These are phyloP conservation scores for Saccharomycopsis olivae DNA, from an alignment of 805 yeast species.

Conservation along the genomic window DNA sequence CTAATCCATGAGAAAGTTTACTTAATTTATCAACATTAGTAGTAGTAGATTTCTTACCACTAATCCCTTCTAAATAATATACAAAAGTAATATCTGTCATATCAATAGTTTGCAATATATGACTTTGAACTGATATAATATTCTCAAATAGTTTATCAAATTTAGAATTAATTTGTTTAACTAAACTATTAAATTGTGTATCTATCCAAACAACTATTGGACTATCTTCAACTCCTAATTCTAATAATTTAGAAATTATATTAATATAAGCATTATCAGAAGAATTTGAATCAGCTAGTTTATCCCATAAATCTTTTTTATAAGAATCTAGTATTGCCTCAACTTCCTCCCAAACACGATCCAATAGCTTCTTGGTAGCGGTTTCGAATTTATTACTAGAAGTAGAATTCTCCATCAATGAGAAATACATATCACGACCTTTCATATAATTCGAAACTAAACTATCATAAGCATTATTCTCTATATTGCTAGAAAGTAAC, in stretches of 20 bases:
- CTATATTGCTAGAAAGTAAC: constrained; percentile 31
- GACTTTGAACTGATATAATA: constrained; percentile 30
- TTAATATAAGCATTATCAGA: constrained; percentile 25
- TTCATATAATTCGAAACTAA: constrained; percentile 46
- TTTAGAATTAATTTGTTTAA: constrained; percentile 29
- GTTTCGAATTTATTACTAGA: constrained; percentile 3
- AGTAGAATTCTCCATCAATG: constrained; percentile 18
- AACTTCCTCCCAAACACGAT: constrained; percentile 46
- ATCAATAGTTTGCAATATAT: constrained; percentile 29
- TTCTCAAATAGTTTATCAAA: constrained; percentile 32
- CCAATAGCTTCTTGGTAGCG: constrained; percentile 30
- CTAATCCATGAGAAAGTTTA: constrained; percentile 23
- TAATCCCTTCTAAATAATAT: constrained; percentile 21
- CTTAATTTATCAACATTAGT: constrained; percentile 8
- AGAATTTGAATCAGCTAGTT: constrained; percentile 27
- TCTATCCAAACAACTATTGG: constrained; percentile 58
- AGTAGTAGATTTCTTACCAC: constrained; percentile 8
- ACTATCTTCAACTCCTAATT: constrained; percentile 51
- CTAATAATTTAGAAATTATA: constrained; percentile 44
- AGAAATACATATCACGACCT: constrained; percentile 28
- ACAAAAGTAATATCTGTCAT: constrained; percentile 25
- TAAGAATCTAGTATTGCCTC: constrained; percentile 44
- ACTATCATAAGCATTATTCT: constrained; percentile 44
- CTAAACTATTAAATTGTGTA: constrained; percentile 34
- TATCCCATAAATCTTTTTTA: constrained; percentile 42